Base-by-base conservation (phyloP, 2,329 filamentous ascomycete species). In the Aureobasidium sp. region DNA sequence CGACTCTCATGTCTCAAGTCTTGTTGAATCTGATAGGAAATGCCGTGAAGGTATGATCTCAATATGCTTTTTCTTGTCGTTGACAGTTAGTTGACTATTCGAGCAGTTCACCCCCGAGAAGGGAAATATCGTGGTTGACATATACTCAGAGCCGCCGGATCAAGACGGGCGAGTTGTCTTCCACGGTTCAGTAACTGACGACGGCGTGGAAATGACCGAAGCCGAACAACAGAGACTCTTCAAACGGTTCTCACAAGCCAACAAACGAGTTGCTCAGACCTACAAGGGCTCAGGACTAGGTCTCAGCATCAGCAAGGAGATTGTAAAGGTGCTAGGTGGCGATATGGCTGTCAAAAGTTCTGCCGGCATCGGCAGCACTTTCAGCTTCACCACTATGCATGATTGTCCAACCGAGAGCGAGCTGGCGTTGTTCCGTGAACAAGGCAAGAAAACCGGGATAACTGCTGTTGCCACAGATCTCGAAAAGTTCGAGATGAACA, bases 291-390 rank as follows among this genome's bases (percentile, higher is more conserved):
- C 44, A 11, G 61, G 61, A 6, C 32, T 63, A 3, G 61, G 61
- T 42, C 58, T 63, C n/a, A 63, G 58, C 29, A 63, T 63, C 47
- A 61, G 57, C 25, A 63, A 63, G n/a, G 61, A 63, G 29, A 25
- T 63, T 3, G 58, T 63, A 42, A 53, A 50, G 8, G 47, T 58
- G 1, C 42, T 63, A 21, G 61, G 61, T 9, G 61, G 61, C 2
- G 58, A 63, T 8, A 63, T 63, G 61, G 32, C 41, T 16, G 61
- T 63, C n/a, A 29, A 61, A 25, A 63, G 61, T 45, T 48, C 50
- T 49, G 48, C 61, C 25, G 61, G 61, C 3, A 25, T 41, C 41
- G 61, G 61, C 13, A 63, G 61, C 34, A 63, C 61, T 1, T 63
- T 63, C 32, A 41, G 61, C 42, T 63, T 63, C 39, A 48, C 49